Base-by-base conservation (phyloP, 2,329 filamentous ascomycete genomes). In the Magnaporthales sp. region DNA sequence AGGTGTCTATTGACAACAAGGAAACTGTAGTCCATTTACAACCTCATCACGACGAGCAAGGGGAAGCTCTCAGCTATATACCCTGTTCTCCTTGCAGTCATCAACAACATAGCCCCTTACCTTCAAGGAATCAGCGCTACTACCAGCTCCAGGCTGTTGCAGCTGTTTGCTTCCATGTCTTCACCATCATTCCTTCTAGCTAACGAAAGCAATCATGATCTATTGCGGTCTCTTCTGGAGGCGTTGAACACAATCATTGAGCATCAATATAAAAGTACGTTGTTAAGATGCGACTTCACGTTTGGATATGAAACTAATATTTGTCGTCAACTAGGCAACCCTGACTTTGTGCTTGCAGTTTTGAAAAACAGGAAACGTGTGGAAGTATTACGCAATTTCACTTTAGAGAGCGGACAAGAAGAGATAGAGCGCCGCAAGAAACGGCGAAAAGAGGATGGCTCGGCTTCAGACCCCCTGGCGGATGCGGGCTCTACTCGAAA, bases 91-190 rank as follows among this genome's bases (percentile, higher is more conserved):
- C 80, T 99, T 61, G 93, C 94, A 0, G 91, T 98, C 62, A 90
- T 99, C 73, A 95, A 95, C 77, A 99, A 99, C 73, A 89, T 97
- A 69, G 89, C 93, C 11, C 90, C 95, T 19, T 91, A 96, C 74
- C 81, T 95, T 4, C 88, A 95, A 73, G 86, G 90, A 26, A 80
- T 98, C 11, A 92, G 90, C 64, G 81, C 87, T 4, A 84, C 88
- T 3, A 89, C 92, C 19, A 91, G 91, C 74, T 88, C 89, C 1
- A 96, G 93, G 75, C 80, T 98, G 31, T 82, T 98, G 71, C 93
- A 97, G 72, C 81, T 98, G 0, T 96, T 96, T 75, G 87, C 88
- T 4, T 95, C 91, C 38, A 96, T 98, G 91, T 96, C 94, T 9
- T 91, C 93, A 0, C 94, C 95, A 0, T 92, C 91, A 32, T 99